Percentiles rank a stretch among this genome's conserved stretches.
Conservation (phyloP, 2,329 filamentous ascomycete species). For the Penicillium sp. region DNA sequence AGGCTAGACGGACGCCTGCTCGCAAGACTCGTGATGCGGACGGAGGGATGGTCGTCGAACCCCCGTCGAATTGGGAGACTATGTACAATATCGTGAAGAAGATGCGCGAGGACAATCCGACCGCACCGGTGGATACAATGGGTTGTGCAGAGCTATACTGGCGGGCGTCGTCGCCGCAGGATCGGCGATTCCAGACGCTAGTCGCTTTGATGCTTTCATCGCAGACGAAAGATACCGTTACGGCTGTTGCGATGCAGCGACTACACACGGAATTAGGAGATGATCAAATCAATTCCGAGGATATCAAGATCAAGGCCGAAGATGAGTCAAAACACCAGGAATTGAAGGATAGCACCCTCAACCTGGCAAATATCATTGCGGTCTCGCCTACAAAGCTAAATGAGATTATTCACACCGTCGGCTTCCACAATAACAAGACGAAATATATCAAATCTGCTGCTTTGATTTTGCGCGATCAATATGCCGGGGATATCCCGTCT, state of each 20-base stretch:
- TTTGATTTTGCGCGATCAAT: conserved; percentile 63
- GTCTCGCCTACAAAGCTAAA: conserved; percentile 63
- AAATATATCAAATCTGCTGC: conserved; percentile 73
- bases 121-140: conserved; percentile 92
- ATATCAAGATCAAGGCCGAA: conserved; percentile 24
- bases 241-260: conserved; percentile 71
- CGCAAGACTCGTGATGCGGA: conserved; percentile 38
- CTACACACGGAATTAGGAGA: conserved; percentile 65
- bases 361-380: conserved; percentile 68
- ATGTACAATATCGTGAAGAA: conserved; percentile 70
- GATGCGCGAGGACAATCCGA: conserved; percentile 65
- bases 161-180: conserved; percentile 41
- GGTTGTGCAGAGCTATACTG: conserved; percentile 62
- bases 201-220: conserved; percentile 84
- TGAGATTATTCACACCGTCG: conserved; percentile 72
- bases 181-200: conserved; percentile 77
- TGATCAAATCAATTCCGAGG: conserved; percentile 3
- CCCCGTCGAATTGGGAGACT: conserved; percentile 75
- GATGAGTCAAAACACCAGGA: conserved; percentile 20
- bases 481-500: conserved; percentile 69
- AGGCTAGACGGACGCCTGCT: conserved; percentile 38
- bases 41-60: conserved; percentile 38
- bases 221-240: conserved; percentile 91
- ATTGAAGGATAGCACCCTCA: conserved; percentile 50
- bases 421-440: conserved; percentile 94